These are phyloP conservation scores for Fallopia convolvulus DNA, from an alignment of 148 eudicot species.

Conservation along the genomic window DNA sequence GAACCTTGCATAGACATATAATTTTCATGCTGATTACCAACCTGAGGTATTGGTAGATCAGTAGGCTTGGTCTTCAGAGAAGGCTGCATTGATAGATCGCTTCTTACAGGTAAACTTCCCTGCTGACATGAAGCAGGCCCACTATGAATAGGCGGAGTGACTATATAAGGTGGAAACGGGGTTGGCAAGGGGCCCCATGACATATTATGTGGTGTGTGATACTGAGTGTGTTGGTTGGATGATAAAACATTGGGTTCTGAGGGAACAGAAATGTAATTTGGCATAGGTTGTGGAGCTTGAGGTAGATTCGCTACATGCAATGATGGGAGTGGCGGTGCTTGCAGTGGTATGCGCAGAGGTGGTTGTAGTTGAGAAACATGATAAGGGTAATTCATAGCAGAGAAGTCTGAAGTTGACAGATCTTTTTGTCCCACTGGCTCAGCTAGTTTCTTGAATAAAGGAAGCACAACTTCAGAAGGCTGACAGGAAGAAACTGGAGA, in stretches of 20 bases:
- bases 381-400: constrained; percentile 21
- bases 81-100: constrained; percentile 28
- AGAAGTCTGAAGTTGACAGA: constrained; percentile 17
- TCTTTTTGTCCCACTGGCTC: constrained; percentile 16
- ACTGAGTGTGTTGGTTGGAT: constrained; percentile 40
- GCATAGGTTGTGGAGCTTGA: constrained; percentile 17
- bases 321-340: constrained; percentile 1
- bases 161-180: constrained; percentile 30
- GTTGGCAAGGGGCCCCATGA: constrained; percentile 43
- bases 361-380: constrained; percentile 25
- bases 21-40: constrained; percentile 30
- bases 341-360: constrained; percentile 21
- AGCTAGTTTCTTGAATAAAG: constrained; percentile 11
- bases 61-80: constrained; percentile 30
- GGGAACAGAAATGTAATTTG: constrained; percentile 23
- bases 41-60: constrained; percentile 31
- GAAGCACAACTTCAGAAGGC: constrained; percentile 17
- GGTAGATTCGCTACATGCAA: constrained; percentile 24
- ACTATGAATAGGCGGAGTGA: constrained; percentile 25
- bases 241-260: constrained; percentile 12
- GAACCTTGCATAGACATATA: constrained; percentile 22
- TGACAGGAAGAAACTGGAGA: constrained; percentile 18
- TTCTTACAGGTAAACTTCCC: constrained; percentile 35
- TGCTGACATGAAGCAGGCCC: constrained; percentile 41
- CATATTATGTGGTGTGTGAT: constrained; percentile 32